A percentile compares a stretch with the other conserved stretches of the same genome.
Conservation (phyloP, 2,329 filamentous ascomycete species). For the Macroventuria anomochaeta region DNA sequence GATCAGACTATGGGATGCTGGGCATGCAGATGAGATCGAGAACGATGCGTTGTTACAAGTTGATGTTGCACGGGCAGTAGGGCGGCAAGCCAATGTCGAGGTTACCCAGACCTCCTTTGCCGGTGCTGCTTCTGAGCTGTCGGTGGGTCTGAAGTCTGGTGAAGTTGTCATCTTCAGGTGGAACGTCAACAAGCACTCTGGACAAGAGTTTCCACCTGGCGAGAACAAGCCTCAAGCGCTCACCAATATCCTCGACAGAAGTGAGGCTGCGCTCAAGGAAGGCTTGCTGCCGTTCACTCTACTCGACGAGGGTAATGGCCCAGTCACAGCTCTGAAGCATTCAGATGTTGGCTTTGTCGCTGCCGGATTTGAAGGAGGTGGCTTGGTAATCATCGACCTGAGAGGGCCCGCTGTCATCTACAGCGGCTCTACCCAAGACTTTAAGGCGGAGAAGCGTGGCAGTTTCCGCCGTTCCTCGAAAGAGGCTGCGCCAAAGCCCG, state of each 20-base stretch:
- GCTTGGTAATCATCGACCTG: constrained; percentile 82
- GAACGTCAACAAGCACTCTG: constrained; percentile 78
- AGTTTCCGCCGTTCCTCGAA: constrained; percentile 69
- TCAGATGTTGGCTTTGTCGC: constrained; percentile 95
- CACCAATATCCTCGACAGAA: constrained; percentile 74
- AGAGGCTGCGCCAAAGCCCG: constrained; percentile 57
- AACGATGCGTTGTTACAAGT: constrained; percentile 82
- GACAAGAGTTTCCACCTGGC: constrained; percentile 66
- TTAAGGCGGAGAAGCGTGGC: constrained; percentile 78
- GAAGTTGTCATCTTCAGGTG: constrained; percentile 88
- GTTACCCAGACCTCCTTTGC: constrained; percentile 82
- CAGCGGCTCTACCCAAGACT: constrained; percentile 72
- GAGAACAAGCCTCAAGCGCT: constrained; percentile 59
- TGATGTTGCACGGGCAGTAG: constrained; percentile 82
- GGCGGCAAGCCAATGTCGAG: constrained; percentile 77
- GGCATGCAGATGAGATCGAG: constrained; percentile 91
- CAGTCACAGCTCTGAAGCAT: constrained; percentile 78
- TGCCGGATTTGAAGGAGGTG: constrained; percentile 82
- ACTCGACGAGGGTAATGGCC: constrained; percentile 82
- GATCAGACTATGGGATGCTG: constrained; percentile 90
- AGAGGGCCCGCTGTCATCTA: constrained; percentile 86
- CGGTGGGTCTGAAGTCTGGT: constrained; percentile 79
- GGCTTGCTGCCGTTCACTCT: constrained; percentile 81
- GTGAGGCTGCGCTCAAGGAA: constrained; percentile 76
- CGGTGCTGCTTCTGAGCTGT: constrained; percentile 81